These are phyloP conservation scores for Coniochaeta prunicola DNA, from an alignment of 2,329 filamentous ascomycete species.

Conservation along the genomic window DNA sequence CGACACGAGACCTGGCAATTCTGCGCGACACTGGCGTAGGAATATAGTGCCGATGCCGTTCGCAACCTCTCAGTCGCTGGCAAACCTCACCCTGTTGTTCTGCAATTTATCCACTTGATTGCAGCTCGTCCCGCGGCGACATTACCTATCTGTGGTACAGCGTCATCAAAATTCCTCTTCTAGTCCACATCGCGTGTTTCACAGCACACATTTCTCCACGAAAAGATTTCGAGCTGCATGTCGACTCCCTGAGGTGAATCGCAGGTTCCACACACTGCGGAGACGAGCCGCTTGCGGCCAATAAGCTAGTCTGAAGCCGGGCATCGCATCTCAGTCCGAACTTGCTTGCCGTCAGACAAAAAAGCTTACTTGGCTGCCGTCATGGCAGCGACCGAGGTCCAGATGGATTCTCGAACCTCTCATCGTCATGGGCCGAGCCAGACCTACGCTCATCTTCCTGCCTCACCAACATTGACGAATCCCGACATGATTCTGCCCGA, in stretches of 20 bases:
- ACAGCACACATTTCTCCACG: not conserved
- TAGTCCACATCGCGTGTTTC: conserved; percentile 1
- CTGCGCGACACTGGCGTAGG: not conserved
- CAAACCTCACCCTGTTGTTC: not conserved
- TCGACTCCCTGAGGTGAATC: not conserved
- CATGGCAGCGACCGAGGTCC: conserved; percentile 19
- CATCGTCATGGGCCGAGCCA: conserved; percentile 18
- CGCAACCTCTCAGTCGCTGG: not conserved
- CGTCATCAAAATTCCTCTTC: not conserved
- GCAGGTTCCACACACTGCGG: not conserved
- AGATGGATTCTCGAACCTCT: conserved; percentile 9
- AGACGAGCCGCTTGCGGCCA: not conserved
- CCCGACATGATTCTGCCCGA: conserved; percentile 91
- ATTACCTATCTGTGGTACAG: not conserved
- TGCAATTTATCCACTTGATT: not conserved
- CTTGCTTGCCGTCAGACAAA: not conserved
- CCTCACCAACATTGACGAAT: conserved; percentile 83
- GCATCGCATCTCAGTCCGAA: not conserved
- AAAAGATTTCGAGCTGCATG: not conserved
- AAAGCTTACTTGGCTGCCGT: not conserved
- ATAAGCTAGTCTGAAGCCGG: not conserved
- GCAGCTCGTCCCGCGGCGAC: not conserved
- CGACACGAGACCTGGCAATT: not conserved
- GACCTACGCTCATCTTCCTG: conserved; percentile 41
- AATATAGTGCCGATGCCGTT: not conserved